Percentiles rank a stretch among this genome's conserved stretches.
These are phyloP conservation scores for Xylaria sp. DNA, from an alignment of 495 filamentous ascomycete species.

Conservation along the genomic window DNA sequence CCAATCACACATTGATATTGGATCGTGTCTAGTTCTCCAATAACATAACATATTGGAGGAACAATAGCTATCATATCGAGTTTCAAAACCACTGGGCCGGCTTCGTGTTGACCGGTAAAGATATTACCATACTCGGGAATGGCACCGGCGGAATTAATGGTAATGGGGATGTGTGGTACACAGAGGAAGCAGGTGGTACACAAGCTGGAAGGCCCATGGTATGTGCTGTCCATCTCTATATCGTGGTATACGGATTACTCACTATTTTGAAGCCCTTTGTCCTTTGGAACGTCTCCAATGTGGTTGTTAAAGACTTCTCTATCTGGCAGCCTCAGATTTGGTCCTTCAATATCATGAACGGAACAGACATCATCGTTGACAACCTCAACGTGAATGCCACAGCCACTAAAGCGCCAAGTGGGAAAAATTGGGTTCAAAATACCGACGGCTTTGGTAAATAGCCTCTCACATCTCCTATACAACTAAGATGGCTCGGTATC, in stretches of 20 bases:
- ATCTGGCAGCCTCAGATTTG: constrained; percentile 62
- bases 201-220: constrained; percentile 63
- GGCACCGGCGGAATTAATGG: constrained; percentile 61
- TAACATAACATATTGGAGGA: constrained; percentile 62
- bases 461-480: neutral
- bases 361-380: constrained; percentile 60
- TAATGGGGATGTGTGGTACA: constrained; percentile 59
- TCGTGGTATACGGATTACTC: too few species aligned
- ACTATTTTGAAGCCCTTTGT: too few species aligned
- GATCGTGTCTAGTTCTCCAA: constrained; percentile 61
- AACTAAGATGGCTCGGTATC: neutral
- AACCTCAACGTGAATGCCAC: constrained; percentile 60
- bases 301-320: constrained; percentile 60
- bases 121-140: constrained; percentile 58
- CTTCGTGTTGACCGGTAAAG: constrained; percentile 58
- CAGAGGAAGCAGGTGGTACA: constrained; percentile 48
- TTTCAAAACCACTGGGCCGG: constrained; percentile 66
- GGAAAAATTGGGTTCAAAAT: constrained; percentile 65
- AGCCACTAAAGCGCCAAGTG: constrained; percentile 56
- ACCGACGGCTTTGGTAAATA: constrained; percentile 56
- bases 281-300: constrained; percentile 64
- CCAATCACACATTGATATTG: neutral
- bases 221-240: too few species aligned
- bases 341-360: constrained; percentile 66
- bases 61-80: constrained; percentile 59